Conservation (phyloP, 441 rosid genomes). For the Macaranga tanarius region DNA sequence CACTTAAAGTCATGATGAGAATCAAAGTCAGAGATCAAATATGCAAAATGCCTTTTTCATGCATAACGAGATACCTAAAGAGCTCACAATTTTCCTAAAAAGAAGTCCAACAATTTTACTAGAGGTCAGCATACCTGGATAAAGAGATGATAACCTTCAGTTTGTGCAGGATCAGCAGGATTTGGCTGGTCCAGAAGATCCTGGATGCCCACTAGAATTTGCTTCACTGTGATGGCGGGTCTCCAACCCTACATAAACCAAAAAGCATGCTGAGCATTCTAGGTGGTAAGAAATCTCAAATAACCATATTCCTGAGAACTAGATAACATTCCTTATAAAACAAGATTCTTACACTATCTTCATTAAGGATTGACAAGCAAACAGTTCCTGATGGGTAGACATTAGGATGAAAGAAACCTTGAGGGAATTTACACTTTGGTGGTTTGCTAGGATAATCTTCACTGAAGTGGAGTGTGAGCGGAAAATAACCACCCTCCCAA, state of each 20-base stretch:
- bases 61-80: neutral
- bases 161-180: conserved; percentile 92
- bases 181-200: conserved; percentile 94
- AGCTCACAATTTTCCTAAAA: too few relatives aligned
- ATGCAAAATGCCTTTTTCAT: neutral
- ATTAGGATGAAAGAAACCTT: conserved; percentile 93
- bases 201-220: conserved; percentile 90
- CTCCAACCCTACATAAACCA: conserved; percentile 78
- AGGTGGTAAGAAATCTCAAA: neutral
- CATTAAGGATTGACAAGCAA: conserved; percentile 92
- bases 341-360: conserved; percentile 66
- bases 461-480: conserved; percentile 78
- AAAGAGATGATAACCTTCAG: conserved; percentile 91
- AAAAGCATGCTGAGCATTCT: conserved; percentile 1
- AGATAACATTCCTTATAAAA: neutral
- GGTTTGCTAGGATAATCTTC: conserved; percentile 99
- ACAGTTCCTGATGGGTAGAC: conserved; percentile 98
- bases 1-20: neutral
- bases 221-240: conserved; percentile 97
- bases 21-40: neutral
- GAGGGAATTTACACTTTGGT: conserved; percentile 92
- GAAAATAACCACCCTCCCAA: conserved; percentile 96
- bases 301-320: neutral
- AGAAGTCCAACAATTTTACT: neutral
- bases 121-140: conserved; percentile 57